Evolutionary conservation across 129 eudicot genomes (phyloP), one percentile per base, ranked within the genome.

Genomic region (Artemisia tridentata): DNA sequence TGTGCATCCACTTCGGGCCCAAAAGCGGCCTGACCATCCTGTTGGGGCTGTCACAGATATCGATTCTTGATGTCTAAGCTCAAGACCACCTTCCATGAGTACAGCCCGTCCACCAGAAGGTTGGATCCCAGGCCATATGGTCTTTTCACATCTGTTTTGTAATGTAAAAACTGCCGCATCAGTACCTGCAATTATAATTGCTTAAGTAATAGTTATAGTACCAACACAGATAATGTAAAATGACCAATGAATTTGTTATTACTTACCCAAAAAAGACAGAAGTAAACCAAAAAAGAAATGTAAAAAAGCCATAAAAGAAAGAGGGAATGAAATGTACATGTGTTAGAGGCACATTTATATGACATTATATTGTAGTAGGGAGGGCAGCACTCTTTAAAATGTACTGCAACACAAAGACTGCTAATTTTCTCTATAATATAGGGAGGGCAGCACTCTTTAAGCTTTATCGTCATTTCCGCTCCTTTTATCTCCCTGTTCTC

Each of bases 21-120:
- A 90, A 12, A 85, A 71, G 27, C 95, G 86, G 63, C 97, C 95
- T 1, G 95, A 79, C 95, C 97, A 87, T 8, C 82, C 82, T 56
- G 45, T 15, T 16, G 95, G 97, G 11, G 95, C 76, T 0, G 78
- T 68, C 34, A 90, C 67, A 7, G 60, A 55, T 19, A 18, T 52
- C 3, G 69, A 60, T 29, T 83, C 71, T 20, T 23, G 64, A 1
- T 82, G 73, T 15, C 65, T 56, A 23, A 90, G 85, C 60, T 80
- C 80, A 3, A 90, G 62, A 55, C 95, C 95, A 4, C 95, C 91
- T 11, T 81, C 76, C 76, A 46, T 43, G 20, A 90, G 85, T 14
- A 27, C 48, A 10, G 95, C 87, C 15, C 72, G 74, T 23, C 84
- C 81, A 0, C 80, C 77, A n/a, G 45, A 73, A 2, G 95, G 51